Conservation (phyloP, 2,329 filamentous ascomycete species). For the Fusarium oxysporum region DNA sequence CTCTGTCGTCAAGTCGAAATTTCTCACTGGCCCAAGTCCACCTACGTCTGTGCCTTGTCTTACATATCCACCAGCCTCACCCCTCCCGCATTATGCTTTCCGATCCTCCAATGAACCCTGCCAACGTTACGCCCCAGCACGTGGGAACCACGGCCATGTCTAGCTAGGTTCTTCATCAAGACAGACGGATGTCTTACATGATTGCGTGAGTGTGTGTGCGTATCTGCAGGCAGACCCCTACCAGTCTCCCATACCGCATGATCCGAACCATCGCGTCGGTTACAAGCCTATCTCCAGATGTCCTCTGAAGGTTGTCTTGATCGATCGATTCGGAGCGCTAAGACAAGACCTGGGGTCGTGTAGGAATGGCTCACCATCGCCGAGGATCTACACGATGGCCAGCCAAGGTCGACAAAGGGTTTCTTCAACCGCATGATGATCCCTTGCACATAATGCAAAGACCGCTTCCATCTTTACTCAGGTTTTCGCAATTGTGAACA, state of each 20-base stretch:
- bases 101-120: not conserved
- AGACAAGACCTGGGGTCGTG: not conserved
- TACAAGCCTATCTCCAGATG: slow-evolving; percentile 1
- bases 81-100: not conserved
- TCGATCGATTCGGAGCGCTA: not conserved
- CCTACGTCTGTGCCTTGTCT: not conserved
- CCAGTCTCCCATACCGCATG: slow-evolving; percentile 14
- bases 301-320: not conserved
- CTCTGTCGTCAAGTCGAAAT: not conserved
- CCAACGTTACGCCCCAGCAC: slow-evolving; percentile 5
- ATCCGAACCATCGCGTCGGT: slow-evolving; percentile 13
- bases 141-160: slow-evolving; percentile 18
- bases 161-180: slow-evolving; percentile 13
- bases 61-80: not conserved
- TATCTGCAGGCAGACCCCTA: slow-evolving; percentile 19
- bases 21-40: not conserved
- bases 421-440: not conserved
- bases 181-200: slow-evolving; percentile 23
- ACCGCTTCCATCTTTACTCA: slow-evolving; percentile 27
- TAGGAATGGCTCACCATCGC: not conserved
- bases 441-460: slow-evolving; percentile 42
- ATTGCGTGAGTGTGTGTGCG: not conserved
- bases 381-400: not conserved
- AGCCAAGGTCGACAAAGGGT: not conserved
- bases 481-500: slow-evolving; percentile 41